Evolutionary conservation across 129 eudicot genomes (phyloP), one percentile per base, ranked within the genome.

Genomic region (Flaveria trinervia): DNA sequence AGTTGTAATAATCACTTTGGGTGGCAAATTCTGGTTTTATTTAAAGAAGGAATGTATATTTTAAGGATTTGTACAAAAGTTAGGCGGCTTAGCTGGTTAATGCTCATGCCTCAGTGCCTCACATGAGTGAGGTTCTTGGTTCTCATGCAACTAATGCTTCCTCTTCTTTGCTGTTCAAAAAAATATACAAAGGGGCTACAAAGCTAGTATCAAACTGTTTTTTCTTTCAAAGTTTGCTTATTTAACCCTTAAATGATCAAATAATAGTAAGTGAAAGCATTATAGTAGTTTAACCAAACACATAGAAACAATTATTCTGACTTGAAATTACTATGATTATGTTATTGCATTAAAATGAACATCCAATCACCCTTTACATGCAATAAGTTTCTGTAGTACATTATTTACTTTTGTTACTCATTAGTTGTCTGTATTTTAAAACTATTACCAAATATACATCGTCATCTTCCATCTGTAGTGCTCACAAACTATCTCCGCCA

Each of bases 1-100:
- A 56, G 64, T 56, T 56, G 64, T 56, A 56, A 56, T 20, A 56
- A 20, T 56, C 14, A 56, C 64, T 56, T 56, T 56, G 20, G 30
- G 4, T 56, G 30, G 0, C 30, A 56, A 56, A 1, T 55, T 55
- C 62, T 55, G 62, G 23, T 55, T 55, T 55, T 23, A 1, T 8
- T 13, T 0, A 18, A 55, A 55, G 62, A 17, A 17, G 15, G 9
- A n/a, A 52, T 52, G 36, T 30, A 0, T 3, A 30, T 30, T 30
- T 30, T 30, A 30, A 4, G 36, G 36, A 3, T 30, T 30, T 30
- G 36, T 30, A 30, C 36, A 30, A 30, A 30, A 30, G 36, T 30
- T 30, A 30, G 36, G 4, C 36, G 3, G 36, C 36, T 30, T 30
- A 30, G 36, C 36, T 30, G 36, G 33, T 30, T 30, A 30, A 1